Evolutionary conservation across 2,329 filamentous ascomycete genomes (phyloP).

Genomic region (Talaromyces sp.): DNA sequence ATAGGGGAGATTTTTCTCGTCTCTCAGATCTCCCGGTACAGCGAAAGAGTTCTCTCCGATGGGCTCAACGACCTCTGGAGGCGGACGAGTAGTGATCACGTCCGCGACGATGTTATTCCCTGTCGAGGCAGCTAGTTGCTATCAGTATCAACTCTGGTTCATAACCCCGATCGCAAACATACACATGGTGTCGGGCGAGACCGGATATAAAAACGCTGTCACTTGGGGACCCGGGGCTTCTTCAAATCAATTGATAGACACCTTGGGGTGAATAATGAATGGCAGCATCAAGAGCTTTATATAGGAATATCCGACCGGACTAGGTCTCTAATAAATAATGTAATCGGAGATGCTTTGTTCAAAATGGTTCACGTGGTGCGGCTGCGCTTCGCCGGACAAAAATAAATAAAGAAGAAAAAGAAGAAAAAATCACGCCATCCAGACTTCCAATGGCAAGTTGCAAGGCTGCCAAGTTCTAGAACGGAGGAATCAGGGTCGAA

Average conservation of each 20-base stretch:
- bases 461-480: background rate
- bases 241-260: no score
- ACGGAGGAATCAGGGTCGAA: background rate
- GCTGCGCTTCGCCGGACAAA: background rate
- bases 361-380: background rate
- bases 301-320: no score
- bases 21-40: background rate
- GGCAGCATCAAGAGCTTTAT: no score
- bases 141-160: background rate
- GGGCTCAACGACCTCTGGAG: conserved; percentile 8
- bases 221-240: no score
- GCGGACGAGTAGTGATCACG: conserved; percentile 7
- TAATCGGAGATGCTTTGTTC: background rate
- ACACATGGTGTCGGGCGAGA: background rate
- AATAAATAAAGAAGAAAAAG: background rate
- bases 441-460: background rate
- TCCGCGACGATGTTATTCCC: conserved; percentile 3
- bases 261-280: no score
- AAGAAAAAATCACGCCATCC: background rate
- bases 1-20: background rate
- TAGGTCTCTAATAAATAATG: background rate
- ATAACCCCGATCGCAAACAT: background rate
- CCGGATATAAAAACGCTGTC: no score
- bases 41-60: conserved; percentile 1
- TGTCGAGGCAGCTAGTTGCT: background rate